Percentiles rank a stretch among this genome's conserved stretches.
Conservation (phyloP, 176 grass and related monocot genomes). For the Stipa capillata region DNA sequence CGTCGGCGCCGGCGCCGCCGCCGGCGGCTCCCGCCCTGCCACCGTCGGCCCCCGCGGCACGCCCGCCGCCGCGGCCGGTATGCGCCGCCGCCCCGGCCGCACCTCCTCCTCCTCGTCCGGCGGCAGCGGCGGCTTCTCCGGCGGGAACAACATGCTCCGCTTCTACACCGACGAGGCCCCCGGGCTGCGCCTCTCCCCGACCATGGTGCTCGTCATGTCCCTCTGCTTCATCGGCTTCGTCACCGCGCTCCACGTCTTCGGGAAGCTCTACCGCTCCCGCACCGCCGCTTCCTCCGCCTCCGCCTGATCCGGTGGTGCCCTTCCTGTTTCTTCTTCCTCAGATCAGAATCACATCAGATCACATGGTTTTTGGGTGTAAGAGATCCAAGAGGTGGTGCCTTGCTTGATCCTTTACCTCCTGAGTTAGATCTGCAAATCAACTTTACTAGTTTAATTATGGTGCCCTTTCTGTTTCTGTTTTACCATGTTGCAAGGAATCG, state of each 20-base stretch:
- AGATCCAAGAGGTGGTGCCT: neutral
- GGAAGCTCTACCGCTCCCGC: no score
- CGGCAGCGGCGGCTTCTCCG: constrained; percentile 12
- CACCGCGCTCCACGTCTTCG: no score
- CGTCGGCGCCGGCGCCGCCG: constrained; percentile 10
- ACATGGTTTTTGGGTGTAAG: no score
- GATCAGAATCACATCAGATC: no score
- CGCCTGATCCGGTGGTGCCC: no score
- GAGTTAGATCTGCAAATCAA: neutral
- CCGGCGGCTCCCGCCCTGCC: constrained; percentile 26
- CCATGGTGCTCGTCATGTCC: no score
- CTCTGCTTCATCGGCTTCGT: no score
- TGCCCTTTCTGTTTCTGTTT: neutral
- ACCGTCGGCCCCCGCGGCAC: constrained; percentile 51
- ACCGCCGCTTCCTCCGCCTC: no score
- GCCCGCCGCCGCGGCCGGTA: constrained; percentile 43
- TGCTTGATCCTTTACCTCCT: neutral
- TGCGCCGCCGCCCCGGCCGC: constrained; percentile 34
- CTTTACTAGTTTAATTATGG: neutral
- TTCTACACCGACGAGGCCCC: no score
- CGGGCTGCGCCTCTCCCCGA: no score
- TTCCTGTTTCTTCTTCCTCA: no score
- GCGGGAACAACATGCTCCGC: no score
- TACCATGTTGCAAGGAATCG: neutral
- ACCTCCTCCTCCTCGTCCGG: neutral